phyloP scores from a whole-genome alignment of 2,329 filamentous ascomycete genomes.

The Lachnellula hyalina region DNA sequence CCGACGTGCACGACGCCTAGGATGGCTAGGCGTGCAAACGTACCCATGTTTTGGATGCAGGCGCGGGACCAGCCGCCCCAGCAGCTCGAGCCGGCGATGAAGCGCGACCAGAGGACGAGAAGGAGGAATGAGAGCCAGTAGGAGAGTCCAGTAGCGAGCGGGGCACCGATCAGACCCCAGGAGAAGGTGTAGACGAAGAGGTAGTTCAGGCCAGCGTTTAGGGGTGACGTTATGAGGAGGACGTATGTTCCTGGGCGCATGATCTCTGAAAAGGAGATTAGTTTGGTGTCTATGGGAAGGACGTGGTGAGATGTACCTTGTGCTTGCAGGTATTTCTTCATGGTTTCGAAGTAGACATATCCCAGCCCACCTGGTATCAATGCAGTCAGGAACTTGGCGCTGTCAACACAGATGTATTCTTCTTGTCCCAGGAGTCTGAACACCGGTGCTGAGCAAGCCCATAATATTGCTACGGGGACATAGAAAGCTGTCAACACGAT shows the following conservation, averaged over 20 bases:
- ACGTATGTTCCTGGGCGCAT: slow-evolving; percentile 80
- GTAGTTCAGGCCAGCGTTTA: slow-evolving; percentile 77
- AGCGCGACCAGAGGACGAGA: slow-evolving; percentile 66
- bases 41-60: slow-evolving; percentile 60
- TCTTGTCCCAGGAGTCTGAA: slow-evolving; percentile 74
- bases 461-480: slow-evolving; percentile 64
- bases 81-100: slow-evolving; percentile 66
- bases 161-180: slow-evolving; percentile 71
- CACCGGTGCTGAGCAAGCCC: slow-evolving; percentile 68
- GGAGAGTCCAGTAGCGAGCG: slow-evolving; percentile 74
- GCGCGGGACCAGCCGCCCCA: slow-evolving; percentile 70
- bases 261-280: slow-evolving; percentile 39
- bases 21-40: slow-evolving; percentile 68
- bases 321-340: slow-evolving; percentile 85
- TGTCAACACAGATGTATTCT: slow-evolving; percentile 68
- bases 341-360: slow-evolving; percentile 80
- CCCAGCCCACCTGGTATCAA: slow-evolving; percentile 77
- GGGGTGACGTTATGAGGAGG: slow-evolving; percentile 72
- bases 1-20: slow-evolving; percentile 79
- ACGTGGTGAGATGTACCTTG: slow-evolving; percentile 65
- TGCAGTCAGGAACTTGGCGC: slow-evolving; percentile 65
- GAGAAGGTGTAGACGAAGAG: slow-evolving; percentile 68
- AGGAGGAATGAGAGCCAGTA: slow-evolving; percentile 83
- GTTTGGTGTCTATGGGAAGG: slow-evolving; percentile 33
- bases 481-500: slow-evolving; percentile 70